Conservation (phyloP, 768 basidiomycete species). For the Hypholoma fasciculare region DNA sequence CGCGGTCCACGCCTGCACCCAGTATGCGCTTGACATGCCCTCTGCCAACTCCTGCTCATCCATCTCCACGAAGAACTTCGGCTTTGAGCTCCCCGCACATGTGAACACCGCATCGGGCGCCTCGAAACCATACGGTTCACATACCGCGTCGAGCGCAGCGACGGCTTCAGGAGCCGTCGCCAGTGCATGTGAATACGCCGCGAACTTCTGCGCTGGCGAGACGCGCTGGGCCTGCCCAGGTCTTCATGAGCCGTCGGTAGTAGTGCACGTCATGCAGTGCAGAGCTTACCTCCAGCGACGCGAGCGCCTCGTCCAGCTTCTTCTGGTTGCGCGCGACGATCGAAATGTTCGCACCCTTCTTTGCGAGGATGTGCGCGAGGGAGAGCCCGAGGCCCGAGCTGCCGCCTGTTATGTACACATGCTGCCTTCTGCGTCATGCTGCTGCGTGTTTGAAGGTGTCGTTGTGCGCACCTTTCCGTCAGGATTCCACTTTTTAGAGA, state of each 20-base stretch:
- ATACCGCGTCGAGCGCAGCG: slow-evolving; percentile 64
- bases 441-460: background rate
- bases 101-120: slow-evolving; percentile 78
- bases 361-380: slow-evolving; percentile 64
- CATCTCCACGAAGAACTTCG: slow-evolving; percentile 76
- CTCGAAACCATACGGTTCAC: slow-evolving; percentile 48
- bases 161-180: slow-evolving; percentile 49
- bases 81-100: slow-evolving; percentile 74
- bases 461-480: slow-evolving; percentile 38
- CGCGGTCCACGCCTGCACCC: slow-evolving; percentile 57
- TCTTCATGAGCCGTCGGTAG: background rate
- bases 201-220: slow-evolving; percentile 59
- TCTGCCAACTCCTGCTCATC: slow-evolving; percentile 53
- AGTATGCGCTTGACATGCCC: slow-evolving; percentile 45
- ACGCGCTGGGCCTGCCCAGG: slow-evolving; percentile 47
- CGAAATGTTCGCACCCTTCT: slow-evolving; percentile 77
- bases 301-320: slow-evolving; percentile 60
- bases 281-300: slow-evolving; percentile 61
- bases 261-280: slow-evolving; percentile 12
- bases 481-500: slow-evolving; percentile 48
- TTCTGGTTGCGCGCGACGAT: slow-evolving; percentile 79
- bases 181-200: slow-evolving; percentile 67
- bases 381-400: slow-evolving; percentile 79
- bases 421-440: slow-evolving; percentile 40
- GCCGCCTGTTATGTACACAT: slow-evolving; percentile 85